These are phyloP conservation scores for Starmerella vaccinii DNA, from an alignment of 805 yeast species.

Conservation along the genomic window DNA sequence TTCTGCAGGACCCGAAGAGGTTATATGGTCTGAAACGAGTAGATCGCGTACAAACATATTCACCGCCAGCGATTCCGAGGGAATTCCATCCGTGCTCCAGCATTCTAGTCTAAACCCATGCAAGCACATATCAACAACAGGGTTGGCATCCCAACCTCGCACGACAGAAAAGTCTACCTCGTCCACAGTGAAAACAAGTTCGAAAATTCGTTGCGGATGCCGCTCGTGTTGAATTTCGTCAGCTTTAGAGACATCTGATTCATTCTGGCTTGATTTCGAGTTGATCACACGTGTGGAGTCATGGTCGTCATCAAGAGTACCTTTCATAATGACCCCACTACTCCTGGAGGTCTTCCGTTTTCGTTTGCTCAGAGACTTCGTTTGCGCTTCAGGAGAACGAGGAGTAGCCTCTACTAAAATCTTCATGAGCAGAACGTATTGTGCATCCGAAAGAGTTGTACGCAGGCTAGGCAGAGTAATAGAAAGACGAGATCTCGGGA, in stretches of 20 bases:
- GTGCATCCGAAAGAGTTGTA: conserved; percentile 73
- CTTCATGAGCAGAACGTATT: conserved; percentile 79
- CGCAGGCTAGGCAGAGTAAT: conserved; percentile 67
- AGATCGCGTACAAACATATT: conserved; percentile 56
- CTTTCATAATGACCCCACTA: neutral
- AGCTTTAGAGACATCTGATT: neutral
- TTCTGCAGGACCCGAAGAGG: conserved; percentile 48
- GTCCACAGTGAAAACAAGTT: conserved; percentile 61
- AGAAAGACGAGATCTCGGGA: conserved; percentile 62
- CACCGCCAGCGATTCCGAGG: conserved; percentile 49
- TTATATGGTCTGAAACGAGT: conserved; percentile 65
- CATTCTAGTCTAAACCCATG: conserved; percentile 53
- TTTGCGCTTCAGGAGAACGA: neutral
- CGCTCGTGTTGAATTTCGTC: conserved; percentile 10
- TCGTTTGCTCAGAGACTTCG: neutral
- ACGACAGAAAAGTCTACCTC: conserved; percentile 50
- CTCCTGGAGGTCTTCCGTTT: neutral
- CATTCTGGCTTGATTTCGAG: neutral
- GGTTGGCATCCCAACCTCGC: conserved; percentile 61
- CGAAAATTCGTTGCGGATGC: conserved; percentile 51
- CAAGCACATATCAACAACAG: conserved; percentile 63
- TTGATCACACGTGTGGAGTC: no score
- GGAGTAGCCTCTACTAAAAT: conserved; percentile 65
- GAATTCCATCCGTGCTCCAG: conserved; percentile 36
- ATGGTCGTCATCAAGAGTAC: neutral